Percentiles rank a stretch among this genome's conserved stretches.
phyloP scores from a whole-genome alignment of 371 early-diverging fungal species.

The Apophysomyces sp. region DNA sequence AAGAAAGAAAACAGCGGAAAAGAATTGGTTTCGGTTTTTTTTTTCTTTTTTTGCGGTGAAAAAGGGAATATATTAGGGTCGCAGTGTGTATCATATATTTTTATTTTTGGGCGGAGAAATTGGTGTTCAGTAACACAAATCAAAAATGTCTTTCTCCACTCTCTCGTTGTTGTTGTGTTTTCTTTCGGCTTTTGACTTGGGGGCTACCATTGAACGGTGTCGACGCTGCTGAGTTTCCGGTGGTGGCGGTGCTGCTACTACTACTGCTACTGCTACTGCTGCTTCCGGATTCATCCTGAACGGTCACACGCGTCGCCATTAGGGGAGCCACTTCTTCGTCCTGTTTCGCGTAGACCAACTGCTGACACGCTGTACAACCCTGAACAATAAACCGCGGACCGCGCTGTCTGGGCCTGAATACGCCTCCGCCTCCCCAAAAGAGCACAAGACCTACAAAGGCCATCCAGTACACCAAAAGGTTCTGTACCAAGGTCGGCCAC shows the following conservation, averaged over 20 bases:
- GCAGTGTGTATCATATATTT: neutral
- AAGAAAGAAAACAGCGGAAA: conserved; percentile 4
- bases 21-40: neutral
- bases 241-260: neutral
- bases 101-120: conserved; percentile 1
- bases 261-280: neutral
- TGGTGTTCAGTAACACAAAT: neutral
- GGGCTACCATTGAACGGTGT: conserved; percentile 18
- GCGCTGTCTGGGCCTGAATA: conserved; percentile 7
- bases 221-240: conserved; percentile 9
- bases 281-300: neutral
- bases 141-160: neutral
- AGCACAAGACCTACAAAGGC: conserved; percentile 23
- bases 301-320: neutral
- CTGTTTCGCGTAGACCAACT: neutral
- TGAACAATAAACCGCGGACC: conserved; percentile 4
- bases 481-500: conserved; percentile 30
- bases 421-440: conserved; percentile 24
- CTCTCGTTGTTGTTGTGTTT: neutral
- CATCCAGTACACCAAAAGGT: conserved; percentile 32
- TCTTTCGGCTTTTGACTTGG: conserved; percentile 12
- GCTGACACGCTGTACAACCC: conserved; percentile 1
- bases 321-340: neutral
- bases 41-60: too few species aligned
- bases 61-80: neutral